Percentiles rank a stretch among this genome's conserved stretches.
Evolutionary conservation across 1,139 yeast genomes (phyloP).

Genomic region (Lodderomyces orthopsilosis): DNA sequence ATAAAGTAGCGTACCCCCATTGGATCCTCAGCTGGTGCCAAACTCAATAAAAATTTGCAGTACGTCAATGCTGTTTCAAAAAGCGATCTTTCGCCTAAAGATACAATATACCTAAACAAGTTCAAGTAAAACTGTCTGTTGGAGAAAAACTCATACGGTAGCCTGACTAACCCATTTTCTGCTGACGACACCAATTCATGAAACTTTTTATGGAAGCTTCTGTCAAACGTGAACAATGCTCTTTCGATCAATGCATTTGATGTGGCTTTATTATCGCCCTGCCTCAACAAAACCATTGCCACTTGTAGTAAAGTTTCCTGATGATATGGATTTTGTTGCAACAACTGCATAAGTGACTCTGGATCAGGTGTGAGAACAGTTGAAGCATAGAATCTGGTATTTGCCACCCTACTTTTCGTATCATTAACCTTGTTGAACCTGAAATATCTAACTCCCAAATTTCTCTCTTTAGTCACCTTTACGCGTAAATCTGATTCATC

Average conservation of each 20-base stretch:
- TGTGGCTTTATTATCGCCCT: constrained; percentile 68
- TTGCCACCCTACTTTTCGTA: constrained; percentile 44
- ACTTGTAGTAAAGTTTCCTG: constrained; percentile 78
- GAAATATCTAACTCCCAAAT: constrained; percentile 55
- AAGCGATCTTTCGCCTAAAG: constrained; percentile 75
- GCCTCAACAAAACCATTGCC: constrained; percentile 70
- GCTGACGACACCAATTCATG: constrained; percentile 50
- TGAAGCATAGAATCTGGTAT: constrained; percentile 62
- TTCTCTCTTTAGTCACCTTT: constrained; percentile 44
- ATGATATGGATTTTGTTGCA: constrained; percentile 68
- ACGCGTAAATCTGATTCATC: constrained; percentile 25
- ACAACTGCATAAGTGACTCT: constrained; percentile 55
- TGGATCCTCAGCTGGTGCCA: constrained; percentile 81
- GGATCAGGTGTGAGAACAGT: constrained; percentile 73
- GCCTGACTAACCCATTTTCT: constrained; percentile 57
- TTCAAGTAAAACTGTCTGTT: constrained; percentile 78
- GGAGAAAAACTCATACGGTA: constrained; percentile 73
- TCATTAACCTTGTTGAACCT: constrained; percentile 43
- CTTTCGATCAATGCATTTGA: constrained; percentile 73
- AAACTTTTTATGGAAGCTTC: constrained; percentile 43
- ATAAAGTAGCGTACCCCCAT: constrained; percentile 79
- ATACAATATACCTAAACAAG: constrained; percentile 67
- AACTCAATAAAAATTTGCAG: constrained; percentile 64
- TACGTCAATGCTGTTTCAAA: constrained; percentile 73
- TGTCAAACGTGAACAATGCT: constrained; percentile 75